Conservation (phyloP, 371 early-diverging fungal genomes). For the Saksenaea oblongispora region DNA sequence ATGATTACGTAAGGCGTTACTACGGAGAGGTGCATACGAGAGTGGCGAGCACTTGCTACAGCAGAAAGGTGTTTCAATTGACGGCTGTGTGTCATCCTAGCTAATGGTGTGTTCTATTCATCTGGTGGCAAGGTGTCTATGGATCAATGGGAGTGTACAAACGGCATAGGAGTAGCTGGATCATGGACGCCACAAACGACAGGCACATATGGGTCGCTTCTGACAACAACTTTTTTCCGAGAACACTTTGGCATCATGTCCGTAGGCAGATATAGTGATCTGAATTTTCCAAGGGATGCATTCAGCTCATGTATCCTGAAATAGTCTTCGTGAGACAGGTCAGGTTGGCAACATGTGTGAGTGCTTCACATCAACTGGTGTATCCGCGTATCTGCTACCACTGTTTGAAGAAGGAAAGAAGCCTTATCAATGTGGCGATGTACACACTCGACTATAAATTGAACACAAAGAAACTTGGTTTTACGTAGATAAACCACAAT, state of each 20-base stretch:
- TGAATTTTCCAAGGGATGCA: not conserved
- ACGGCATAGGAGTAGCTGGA: slow-evolving; percentile 2
- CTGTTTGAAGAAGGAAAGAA: too few species aligned
- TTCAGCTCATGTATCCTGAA: not conserved
- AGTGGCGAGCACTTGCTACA: not conserved
- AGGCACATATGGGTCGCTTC: not conserved
- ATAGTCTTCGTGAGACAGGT: not conserved
- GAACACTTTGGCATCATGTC: not conserved
- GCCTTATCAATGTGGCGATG: too few species aligned
- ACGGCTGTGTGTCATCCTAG: slow-evolving; percentile 1
- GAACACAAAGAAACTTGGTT: too few species aligned
- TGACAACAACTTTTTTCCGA: not conserved
- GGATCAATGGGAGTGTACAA: slow-evolving; percentile 5
- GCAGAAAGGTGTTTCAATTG: slow-evolving; percentile 3
- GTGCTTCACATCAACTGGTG: not conserved
- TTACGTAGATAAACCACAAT: too few species aligned
- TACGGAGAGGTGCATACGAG: slow-evolving; percentile 4
- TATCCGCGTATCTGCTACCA: not conserved
- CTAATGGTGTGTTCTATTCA: slow-evolving; percentile 3
- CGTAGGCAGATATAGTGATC: not conserved
- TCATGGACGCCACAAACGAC: not conserved
- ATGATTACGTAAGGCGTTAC: slow-evolving; percentile 6
- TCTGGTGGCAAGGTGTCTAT: slow-evolving; percentile 4
- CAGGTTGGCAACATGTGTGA: not conserved
- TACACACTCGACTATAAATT: too few species aligned